phyloP scores from a whole-genome alignment of 495 filamentous ascomycete species.

The Penicillium silybi region DNA sequence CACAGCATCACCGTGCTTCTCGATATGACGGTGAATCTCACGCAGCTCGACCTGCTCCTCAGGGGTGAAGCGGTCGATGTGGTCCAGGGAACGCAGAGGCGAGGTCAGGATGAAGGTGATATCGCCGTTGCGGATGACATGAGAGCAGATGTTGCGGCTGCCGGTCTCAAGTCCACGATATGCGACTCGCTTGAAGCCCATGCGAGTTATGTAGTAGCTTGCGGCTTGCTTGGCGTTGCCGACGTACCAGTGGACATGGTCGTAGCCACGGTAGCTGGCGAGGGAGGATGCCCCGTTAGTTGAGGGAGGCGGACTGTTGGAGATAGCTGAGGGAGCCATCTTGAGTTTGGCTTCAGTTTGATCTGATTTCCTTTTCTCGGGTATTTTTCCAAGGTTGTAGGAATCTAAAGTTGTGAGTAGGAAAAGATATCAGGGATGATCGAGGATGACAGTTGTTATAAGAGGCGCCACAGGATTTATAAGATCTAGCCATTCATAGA shows the following conservation, averaged over 20 bases:
- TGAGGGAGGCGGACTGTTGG: slow-evolving; percentile 44
- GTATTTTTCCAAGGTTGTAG: not conserved
- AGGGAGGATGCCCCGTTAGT: slow-evolving; percentile 21
- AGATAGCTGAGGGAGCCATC: slow-evolving; percentile 74
- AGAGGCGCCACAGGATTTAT: not conserved
- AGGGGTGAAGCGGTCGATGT: slow-evolving; percentile 40
- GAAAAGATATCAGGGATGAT: not conserved
- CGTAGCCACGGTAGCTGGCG: slow-evolving; percentile 72
- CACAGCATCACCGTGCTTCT: slow-evolving; percentile 82
- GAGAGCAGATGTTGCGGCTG: slow-evolving; percentile 65
- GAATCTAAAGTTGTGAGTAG: not conserved
- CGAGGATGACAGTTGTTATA: not conserved
- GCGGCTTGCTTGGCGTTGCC: slow-evolving; percentile 94
- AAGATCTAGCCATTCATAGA: not conserved
- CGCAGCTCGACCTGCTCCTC: slow-evolving; percentile 57
- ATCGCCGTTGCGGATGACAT: slow-evolving; percentile 73
- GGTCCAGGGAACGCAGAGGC: slow-evolving; percentile 61
- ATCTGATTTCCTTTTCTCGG: not conserved
- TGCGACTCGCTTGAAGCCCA: slow-evolving; percentile 77
- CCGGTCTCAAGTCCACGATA: slow-evolving; percentile 87
- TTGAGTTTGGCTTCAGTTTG: slow-evolving; percentile 5
- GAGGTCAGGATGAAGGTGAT: slow-evolving; percentile 83
- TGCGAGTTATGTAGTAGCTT: slow-evolving; percentile 75
- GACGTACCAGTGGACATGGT: slow-evolving; percentile 90
- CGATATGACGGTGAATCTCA: slow-evolving; percentile 72